Base-by-base conservation (phyloP, 225 moss, liverwort and hornwort species). In the Bryum argenteum region DNA sequence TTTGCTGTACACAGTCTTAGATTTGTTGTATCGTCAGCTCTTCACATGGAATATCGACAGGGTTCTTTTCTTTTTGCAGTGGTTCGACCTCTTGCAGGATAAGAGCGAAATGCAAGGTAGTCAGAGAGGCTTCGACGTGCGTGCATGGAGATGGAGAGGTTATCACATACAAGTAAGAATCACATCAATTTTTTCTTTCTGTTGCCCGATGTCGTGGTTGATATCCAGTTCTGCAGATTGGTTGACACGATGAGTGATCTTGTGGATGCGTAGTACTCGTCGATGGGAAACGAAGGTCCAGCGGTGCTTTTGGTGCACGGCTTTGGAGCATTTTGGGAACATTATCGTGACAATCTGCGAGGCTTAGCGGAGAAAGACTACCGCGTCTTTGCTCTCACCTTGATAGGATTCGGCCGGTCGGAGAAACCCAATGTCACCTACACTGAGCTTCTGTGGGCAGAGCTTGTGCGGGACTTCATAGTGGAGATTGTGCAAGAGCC, bases 301-400 rank as follows among this genome's bases (percentile, higher is more conserved):
- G 90, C 90, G 14, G 86, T 94, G 45, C 77, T 97, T 39, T 83
- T 97, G 73, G 93, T 97, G 76, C 96, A 97, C 78, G 96, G 96
- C 15, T 97, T 97, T 74, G 96, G 96, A 84, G 96, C 96, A 63
- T 97, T 97, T 56, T 90, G 96, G 96, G 89, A 97, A 70, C 96
- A 97, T 70, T 97, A 86, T 40, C 89, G 96, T 15, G 91, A 94
- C 80, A 97, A 97, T 54, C 60, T 97, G 40, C 80, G 90, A 58
- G 84, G 87, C 62, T 83, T 97, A 71, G 88, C 91, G 40, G 82
- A 87, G 74, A 88, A 87, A 66, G 94, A 94, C 47, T 83, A 94
- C 69, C 90, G 91, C 1, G 96, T 94, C 33, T 97, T 87, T 79
- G 96, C 94, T 58, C 84, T 91, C 65, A 97, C 96, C 44, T 73